Base-by-base conservation (phyloP, 1,284 basidiomycete genomes). In the Schizophyllum commune region DNA sequence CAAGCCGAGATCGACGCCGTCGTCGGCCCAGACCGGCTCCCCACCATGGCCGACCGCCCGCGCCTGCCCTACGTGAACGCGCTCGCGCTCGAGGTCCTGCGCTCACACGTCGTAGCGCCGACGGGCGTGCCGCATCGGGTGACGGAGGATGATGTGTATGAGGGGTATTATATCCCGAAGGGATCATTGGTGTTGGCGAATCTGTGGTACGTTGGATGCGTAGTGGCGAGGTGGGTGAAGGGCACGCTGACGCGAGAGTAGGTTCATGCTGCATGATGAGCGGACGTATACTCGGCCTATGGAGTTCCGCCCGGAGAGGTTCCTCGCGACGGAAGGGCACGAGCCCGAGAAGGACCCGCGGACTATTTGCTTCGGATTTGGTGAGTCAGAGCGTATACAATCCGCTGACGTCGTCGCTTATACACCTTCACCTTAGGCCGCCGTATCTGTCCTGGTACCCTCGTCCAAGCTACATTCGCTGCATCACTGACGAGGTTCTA, bases 81-180 rank as follows among this genome's bases (percentile, higher is more conserved):
- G 0, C 58, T 72, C 5, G 62, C 74, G 1, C 63, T 69, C 52
- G 75, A 77, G 64, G 65, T 69, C 1, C 58, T 74, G n/a, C 56
- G 74, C 39, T 75, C 72, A 68, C 62, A 65, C 2, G 64, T 61
- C 47, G 63, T 63, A 1, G 56, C 62, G 3, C 68, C 68, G 11
- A 61, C 71, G 0, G 77, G 67, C 57, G 69, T 75, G 1, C 73
- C 74, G 5, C 75, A 76, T 60, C 65, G 66, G 1, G 66, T 74
- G 1, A 70, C 67, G 17, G 69, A 76, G 57, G 76, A 78, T n/a
- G 67, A 76, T 17, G 64, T 72, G 13, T 69, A 73, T 17, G 52
- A 69, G 2, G 74, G 74, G 7, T 73, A 72, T 59, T 56, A 72
- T 1, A 76, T 79, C 9, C 76, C 78, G 5, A 77, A 76, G 60